phyloP scores from a whole-genome alignment of 1,284 basidiomycete genomes.

The Moniliella sp. region DNA sequence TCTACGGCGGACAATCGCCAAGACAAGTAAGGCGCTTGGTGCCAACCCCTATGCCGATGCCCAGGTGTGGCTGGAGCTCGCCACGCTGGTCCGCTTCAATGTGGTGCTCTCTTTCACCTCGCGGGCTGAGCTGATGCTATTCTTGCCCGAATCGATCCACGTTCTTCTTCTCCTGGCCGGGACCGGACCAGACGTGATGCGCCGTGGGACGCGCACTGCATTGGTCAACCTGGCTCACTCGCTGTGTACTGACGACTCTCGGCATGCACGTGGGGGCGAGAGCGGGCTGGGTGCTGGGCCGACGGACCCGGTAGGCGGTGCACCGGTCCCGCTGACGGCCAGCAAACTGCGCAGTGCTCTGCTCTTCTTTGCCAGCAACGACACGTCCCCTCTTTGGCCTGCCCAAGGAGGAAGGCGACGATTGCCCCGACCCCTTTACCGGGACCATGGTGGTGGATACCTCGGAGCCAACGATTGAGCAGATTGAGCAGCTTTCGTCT shows the following conservation, averaged over 20 bases:
- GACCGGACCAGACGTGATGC: slow-evolving; percentile 20
- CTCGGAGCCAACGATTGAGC: slow-evolving; percentile 14
- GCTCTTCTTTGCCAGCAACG: slow-evolving; percentile 12
- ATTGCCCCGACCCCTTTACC: slow-evolving; percentile 4
- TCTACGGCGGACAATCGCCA: slow-evolving; percentile 14
- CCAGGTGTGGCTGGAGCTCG: slow-evolving; percentile 26
- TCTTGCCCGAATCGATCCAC: slow-evolving; percentile 22
- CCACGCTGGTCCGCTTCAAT: slow-evolving; percentile 25
- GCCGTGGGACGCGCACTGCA: slow-evolving; percentile 17
- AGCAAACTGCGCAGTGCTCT: slow-evolving; percentile 13
- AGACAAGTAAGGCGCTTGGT: slow-evolving; percentile 14
- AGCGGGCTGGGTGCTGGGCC: slow-evolving; percentile 7
- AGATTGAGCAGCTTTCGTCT: slow-evolving; percentile 17
- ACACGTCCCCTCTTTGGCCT: slow-evolving; percentile 17
- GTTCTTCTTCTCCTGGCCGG: slow-evolving; percentile 22
- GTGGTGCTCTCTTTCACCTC: slow-evolving; percentile 27
- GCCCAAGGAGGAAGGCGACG: slow-evolving; percentile 5
- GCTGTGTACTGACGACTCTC: slow-evolving; percentile 25
- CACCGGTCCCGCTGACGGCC: slow-evolving; percentile 5
- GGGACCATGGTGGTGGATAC: slow-evolving; percentile 12
- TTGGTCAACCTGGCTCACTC: slow-evolving; percentile 28
- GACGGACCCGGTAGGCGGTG: slow-evolving; percentile 2
- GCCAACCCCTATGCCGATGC: slow-evolving; percentile 4
- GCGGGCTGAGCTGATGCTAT: slow-evolving; percentile 18
- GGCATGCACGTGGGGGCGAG: slow-evolving; percentile 10